Evolutionary conservation across 75 land plant species (phyloP), one percentile per base, ranked within the genome.

Genomic region (Cryptomeria japonica): DNA sequence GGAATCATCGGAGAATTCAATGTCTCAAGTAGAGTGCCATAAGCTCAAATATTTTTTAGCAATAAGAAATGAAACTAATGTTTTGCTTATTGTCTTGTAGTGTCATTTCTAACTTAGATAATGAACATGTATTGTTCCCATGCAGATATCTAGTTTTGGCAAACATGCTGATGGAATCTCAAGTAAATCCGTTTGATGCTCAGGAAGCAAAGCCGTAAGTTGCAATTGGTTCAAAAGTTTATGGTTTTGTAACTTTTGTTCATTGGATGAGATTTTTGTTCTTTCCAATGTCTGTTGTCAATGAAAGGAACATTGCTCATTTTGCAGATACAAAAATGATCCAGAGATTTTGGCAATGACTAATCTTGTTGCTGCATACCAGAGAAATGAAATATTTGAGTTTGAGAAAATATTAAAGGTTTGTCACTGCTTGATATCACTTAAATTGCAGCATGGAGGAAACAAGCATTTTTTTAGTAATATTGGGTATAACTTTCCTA

Each of bases 311-410:
- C 49, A 12, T 34, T 36, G 56, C 38, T 51, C 39, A 41, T 84
- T 39, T 51, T 87, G 73, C 96, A 98, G 99, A 28, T 98, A 98
- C 86, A 98, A 98, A 89, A 98, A 98, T 92, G 99, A 98, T 39
- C 98, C 99, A 87, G 99, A 98, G 84, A 98, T 98, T 68, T 89
- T 97, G 84, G 99, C 99, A 6, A 98, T 98, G 99, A 98, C 99
- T 80, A 98, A 98, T 84, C 93, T 98, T 31, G 94, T 98, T 86
- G 98, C 99, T 86, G 99, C 99, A 19, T 98, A 95, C 83, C 99
- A 98, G 84, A 85, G 96, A 79, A 98, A 98, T 91, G 99, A 98
- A 86, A 98, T 98, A 55, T 90, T 98, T 87, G 99, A 98, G 88
- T 98, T 98, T 87, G 99, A 98, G 88, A 98, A 97, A 89, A 98